Base-by-base conservation (phyloP, 208 protist species). In the Leishmania major region DNA sequence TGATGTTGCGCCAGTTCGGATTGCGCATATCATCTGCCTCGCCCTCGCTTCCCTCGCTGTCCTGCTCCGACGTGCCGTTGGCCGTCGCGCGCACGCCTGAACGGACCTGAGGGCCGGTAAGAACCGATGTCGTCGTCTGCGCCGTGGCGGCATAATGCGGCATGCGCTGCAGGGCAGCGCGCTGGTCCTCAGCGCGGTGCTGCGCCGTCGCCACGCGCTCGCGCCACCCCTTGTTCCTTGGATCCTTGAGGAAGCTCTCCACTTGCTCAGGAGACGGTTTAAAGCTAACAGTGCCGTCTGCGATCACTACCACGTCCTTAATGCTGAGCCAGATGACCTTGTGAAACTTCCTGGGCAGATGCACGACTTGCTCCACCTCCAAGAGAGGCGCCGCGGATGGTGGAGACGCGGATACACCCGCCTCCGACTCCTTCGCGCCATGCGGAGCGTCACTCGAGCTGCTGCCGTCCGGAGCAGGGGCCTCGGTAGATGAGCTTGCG, bases 291-390 rank as follows among this genome's bases (percentile, higher is more conserved):
- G 81, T 84, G 53, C 84, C 78, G 77, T 96, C 90, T 6, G 79
- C 80, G 49, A 97, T 88, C 7, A 97, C 91, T 22, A 97, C 82
- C 45, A 97, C 83, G 69, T 97, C 92, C 73, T 90, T 90, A 51
- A 96, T 90, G 62, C 83, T 81, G 4, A 97, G 84, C 93, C 94
- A 97, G 64, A 97, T 96, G 43, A 97, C 94, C 80, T 97, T 97
- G 84, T 93, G 90, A 59, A 97, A 97, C 85, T 96, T 97, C 17
- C 94, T 83, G n/a, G 94, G 94, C 7, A 97, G 75, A 37, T 89
- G 80, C 40, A 92, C 91, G 11, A 96, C 28, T 59, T 86, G 82
- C 84, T 94, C 86, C 40, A 79, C 75, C 75, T 69, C 62, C 2
- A 55, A 53, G 15, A 35, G 4, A n/a, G 67, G 7, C 62, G 22